Percentiles rank a stretch among this genome's conserved stretches.
These are phyloP conservation scores for Kwoniella dendrophila DNA, from an alignment of 768 basidiomycete genomes.

Conservation along the genomic window DNA sequence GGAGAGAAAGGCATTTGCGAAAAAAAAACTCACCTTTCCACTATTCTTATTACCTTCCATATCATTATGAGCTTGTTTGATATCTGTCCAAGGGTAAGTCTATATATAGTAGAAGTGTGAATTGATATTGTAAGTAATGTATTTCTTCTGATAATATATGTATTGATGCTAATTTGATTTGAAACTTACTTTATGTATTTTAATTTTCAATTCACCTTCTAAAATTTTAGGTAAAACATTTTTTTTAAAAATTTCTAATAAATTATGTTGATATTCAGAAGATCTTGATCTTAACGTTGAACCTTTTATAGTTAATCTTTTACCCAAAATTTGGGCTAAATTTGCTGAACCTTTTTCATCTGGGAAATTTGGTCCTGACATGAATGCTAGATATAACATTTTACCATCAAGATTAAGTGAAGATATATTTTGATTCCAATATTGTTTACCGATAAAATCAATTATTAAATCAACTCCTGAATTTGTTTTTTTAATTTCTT, in stretches of 20 bases:
- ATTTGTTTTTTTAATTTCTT: conserved; percentile 66
- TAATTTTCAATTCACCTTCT: conserved; percentile 67
- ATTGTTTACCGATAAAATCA: conserved; percentile 63
- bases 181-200: conserved; percentile 70
- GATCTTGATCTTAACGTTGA: conserved; percentile 79
- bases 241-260: conserved; percentile 64
- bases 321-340: conserved; percentile 71
- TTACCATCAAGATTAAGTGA: conserved; percentile 50
- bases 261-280: conserved; percentile 72
- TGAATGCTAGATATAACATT: conserved; percentile 52
- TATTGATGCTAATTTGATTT: too few species aligned
- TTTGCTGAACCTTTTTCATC: conserved; percentile 55
- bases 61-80: conserved; percentile 76
- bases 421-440: conserved; percentile 50
- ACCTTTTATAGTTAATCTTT: conserved; percentile 84
- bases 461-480: conserved; percentile 81
- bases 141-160: too few species aligned
- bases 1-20: not conserved
- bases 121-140: too few species aligned
- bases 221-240: conserved; percentile 67
- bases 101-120: conserved; percentile 55
- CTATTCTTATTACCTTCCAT: conserved; percentile 76
- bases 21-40: conserved; percentile 55
- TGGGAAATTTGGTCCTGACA: conserved; percentile 45
- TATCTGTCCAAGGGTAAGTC: conserved; percentile 79